Conservation (phyloP, 495 filamentous ascomycete genomes). For the Evernia prunastri region DNA sequence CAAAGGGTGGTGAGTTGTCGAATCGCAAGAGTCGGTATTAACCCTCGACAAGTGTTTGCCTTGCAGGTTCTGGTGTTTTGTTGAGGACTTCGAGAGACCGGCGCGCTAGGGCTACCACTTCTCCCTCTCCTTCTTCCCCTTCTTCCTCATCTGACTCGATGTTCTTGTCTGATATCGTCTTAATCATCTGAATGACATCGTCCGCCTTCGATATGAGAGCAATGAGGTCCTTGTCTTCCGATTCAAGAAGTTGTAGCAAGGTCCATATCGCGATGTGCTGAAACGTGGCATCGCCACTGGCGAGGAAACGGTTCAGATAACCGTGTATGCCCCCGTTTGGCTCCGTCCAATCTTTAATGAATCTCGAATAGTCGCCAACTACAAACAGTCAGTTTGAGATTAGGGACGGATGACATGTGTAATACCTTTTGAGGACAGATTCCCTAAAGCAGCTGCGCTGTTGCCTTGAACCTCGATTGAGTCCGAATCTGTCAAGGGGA, state of each 20-base stretch:
- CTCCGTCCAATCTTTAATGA: slow-evolving; percentile 86
- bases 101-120: slow-evolving; percentile 86
- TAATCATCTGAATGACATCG: slow-evolving; percentile 85
- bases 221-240: slow-evolving; percentile 80
- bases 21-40: slow-evolving; percentile 26
- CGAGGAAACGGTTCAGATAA: slow-evolving; percentile 86
- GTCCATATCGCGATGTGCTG: slow-evolving; percentile 99
- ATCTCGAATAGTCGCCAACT: slow-evolving; percentile 97
- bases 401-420: slow-evolving; percentile 8
- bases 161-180: slow-evolving; percentile 79
- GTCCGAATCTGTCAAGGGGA: slow-evolving; percentile 87
- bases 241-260: slow-evolving; percentile 87
- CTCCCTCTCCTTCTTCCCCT: slow-evolving; percentile 84
- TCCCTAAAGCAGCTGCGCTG: slow-evolving; percentile 90
- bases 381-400: slow-evolving; percentile 23
- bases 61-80: slow-evolving; percentile 40
- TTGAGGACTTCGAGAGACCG: slow-evolving; percentile 84
- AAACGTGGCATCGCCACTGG: slow-evolving; percentile 92
- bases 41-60: slow-evolving; percentile 47
- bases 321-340: slow-evolving; percentile 93
- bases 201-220: slow-evolving; percentile 78
- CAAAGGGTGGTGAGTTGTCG: not conserved
- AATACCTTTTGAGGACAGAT: slow-evolving; percentile 93
- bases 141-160: slow-evolving; percentile 86
- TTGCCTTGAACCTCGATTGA: slow-evolving; percentile 98